Percentiles rank a stretch among this genome's conserved stretches.
phyloP scores from a whole-genome alignment of 352 stramenopile species.

The Phytophthora pistaciae region DNA sequence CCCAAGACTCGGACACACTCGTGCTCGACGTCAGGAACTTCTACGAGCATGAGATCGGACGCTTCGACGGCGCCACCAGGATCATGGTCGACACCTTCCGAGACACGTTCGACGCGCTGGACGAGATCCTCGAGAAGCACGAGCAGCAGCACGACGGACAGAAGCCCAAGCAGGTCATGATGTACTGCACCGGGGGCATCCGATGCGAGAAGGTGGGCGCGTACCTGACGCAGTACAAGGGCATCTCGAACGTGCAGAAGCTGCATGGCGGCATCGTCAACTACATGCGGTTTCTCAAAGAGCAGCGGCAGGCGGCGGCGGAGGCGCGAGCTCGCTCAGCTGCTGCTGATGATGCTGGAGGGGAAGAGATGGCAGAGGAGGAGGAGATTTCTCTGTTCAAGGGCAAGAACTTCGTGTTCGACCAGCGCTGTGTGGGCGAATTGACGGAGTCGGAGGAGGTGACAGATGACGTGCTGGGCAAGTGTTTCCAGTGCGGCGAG shows the following conservation, averaged over 20 bases:
- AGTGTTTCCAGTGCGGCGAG: slow-evolving; percentile 68
- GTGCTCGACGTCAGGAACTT: slow-evolving; percentile 65
- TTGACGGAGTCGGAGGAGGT: slow-evolving; percentile 52
- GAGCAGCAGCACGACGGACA: slow-evolving; percentile 38
- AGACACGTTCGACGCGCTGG: slow-evolving; percentile 62
- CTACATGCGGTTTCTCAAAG: slow-evolving; percentile 62
- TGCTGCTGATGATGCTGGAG: slow-evolving; percentile 3
- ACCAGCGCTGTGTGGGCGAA: slow-evolving; percentile 70
- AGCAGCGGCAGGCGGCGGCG: slow-evolving; percentile 30
- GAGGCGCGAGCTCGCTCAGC: slow-evolving; percentile 8
- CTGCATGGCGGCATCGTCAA: slow-evolving; percentile 70
- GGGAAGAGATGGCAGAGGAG: slow-evolving; percentile 15
- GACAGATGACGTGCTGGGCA: slow-evolving; percentile 68
- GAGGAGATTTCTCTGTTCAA: slow-evolving; percentile 43
- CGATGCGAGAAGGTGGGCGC: slow-evolving; percentile 75
- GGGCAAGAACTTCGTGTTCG: slow-evolving; percentile 84
- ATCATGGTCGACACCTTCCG: slow-evolving; percentile 75
- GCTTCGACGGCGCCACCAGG: slow-evolving; percentile 56
- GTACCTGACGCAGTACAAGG: slow-evolving; percentile 69
- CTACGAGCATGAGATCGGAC: slow-evolving; percentile 67
- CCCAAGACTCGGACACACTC: slow-evolving; percentile 31
- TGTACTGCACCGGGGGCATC: slow-evolving; percentile 76
- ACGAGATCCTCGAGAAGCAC: slow-evolving; percentile 52
- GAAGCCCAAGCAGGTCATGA: slow-evolving; percentile 57
- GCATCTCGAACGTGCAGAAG: slow-evolving; percentile 62